Conservation (phyloP, 805 yeast species). For the Peterozyma toletana region DNA sequence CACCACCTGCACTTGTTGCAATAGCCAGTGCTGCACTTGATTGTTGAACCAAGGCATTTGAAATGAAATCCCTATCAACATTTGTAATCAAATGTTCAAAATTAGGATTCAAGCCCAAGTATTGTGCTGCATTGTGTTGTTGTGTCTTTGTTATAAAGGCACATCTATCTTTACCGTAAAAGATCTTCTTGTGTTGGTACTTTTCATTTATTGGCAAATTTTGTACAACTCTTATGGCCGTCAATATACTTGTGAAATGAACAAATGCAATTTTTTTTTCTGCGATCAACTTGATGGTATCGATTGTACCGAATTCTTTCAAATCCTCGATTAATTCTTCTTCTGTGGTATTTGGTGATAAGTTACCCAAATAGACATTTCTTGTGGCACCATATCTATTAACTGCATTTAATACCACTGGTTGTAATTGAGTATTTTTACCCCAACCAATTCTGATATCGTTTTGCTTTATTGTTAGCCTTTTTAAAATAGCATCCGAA, state of each 20-base stretch:
- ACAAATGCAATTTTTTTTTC: constrained; percentile 86
- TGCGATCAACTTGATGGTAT: constrained; percentile 69
- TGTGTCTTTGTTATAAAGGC: constrained; percentile 93
- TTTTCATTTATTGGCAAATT: constrained; percentile 60
- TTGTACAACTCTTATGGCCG: constrained; percentile 83
- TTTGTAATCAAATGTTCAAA: constrained; percentile 68
- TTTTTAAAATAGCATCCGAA: constrained; percentile 84
- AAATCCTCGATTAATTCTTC: constrained; percentile 64
- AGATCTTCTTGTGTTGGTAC: constrained; percentile 73
- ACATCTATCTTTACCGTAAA: constrained; percentile 91
- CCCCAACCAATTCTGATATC: constrained; percentile 95
- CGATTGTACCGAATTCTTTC: constrained; percentile 72
- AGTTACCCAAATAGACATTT: constrained; percentile 82
- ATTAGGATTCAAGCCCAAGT: constrained; percentile 85
- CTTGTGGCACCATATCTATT: constrained; percentile 87
- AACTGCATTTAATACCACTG: constrained; percentile 69
- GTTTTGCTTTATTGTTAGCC: constrained; percentile 70
- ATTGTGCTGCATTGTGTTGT: constrained; percentile 95
- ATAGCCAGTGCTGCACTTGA: constrained; percentile 97
- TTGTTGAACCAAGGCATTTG: constrained; percentile 81
- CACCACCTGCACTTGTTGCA: constrained; percentile 92
- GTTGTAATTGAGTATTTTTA: constrained; percentile 64
- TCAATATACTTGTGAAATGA: constrained; percentile 78
- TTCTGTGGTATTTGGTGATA: constrained; percentile 51
- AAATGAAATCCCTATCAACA: constrained; percentile 49